Percentiles rank a stretch among this genome's conserved stretches.
phyloP scores from a whole-genome alignment of 2,329 filamentous ascomycete species.

The Ceratocystis albifundus region DNA sequence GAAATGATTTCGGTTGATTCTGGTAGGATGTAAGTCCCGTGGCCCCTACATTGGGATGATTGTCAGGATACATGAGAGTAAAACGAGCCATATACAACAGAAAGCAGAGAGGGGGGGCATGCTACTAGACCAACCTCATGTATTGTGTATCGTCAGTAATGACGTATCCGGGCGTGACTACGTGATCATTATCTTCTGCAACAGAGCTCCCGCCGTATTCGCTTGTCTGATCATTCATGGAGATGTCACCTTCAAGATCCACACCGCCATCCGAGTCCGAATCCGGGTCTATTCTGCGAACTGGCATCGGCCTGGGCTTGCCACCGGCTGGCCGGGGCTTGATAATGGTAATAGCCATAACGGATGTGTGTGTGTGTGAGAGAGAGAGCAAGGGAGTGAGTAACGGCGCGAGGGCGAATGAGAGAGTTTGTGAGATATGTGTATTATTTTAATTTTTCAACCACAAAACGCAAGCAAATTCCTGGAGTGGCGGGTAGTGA shows the following conservation, averaged over 20 bases:
- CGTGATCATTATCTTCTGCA: slow-evolving; percentile 32
- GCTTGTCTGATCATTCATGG: slow-evolving; percentile 31
- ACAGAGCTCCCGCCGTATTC: slow-evolving; percentile 26
- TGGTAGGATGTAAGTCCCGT: slow-evolving; percentile 71
- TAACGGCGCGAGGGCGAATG: too few species aligned
- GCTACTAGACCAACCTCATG: slow-evolving; percentile 55
- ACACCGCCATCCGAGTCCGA: slow-evolving; percentile 37
- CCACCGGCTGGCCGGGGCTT: slow-evolving; percentile 31
- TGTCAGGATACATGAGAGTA: not conserved
- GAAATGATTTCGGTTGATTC: slow-evolving; percentile 62
- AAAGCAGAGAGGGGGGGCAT: not conserved
- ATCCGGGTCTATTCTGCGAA: slow-evolving; percentile 26
- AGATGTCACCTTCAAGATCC: slow-evolving; percentile 36
- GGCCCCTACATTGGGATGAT: slow-evolving; percentile 51
- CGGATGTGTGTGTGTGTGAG: not conserved
- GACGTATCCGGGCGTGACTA: slow-evolving; percentile 79
- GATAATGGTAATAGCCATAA: slow-evolving; percentile 41
- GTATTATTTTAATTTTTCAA: not conserved
- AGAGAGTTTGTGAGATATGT: not conserved
- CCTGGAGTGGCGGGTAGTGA: too few species aligned
- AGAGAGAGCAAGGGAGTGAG: not conserved
- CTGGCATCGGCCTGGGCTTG: slow-evolving; percentile 14
- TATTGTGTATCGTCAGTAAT: slow-evolving; percentile 90
- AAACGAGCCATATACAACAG: too few species aligned
- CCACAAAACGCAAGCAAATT: too few species aligned